Base-by-base conservation (phyloP, 192 early-diverging fungal genomes). In the Gamsiella multidivaricata region DNA sequence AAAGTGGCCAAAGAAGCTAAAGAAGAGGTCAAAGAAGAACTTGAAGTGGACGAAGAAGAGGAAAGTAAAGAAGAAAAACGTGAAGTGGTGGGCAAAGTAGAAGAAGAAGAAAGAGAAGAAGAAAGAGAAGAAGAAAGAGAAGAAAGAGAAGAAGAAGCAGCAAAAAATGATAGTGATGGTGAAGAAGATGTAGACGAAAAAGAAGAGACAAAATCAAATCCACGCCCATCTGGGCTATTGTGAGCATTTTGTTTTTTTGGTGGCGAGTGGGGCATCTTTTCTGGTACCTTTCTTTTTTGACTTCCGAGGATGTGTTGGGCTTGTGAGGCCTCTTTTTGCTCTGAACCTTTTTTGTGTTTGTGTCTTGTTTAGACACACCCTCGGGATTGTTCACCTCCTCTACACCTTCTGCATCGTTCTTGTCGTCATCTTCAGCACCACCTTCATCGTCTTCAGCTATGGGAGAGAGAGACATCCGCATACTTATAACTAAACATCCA, bases 221-320 rank as follows among this genome's bases (percentile, higher is more conserved):
- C 9, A 9, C 5, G 9, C 12, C 47, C 47, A 49, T 49, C 47
- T 12, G 47, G 47, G 47, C 9, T 49, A 9, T 9, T 22, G 47
- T 12, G 47, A 49, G 47, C 47, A 22, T 22, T 20, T 49, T 49
- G 39, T 49, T 49, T 49, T 49, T 49, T 49, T 49, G 39, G 15
- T 41, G 15, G 39, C 39, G n/a, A 41, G 39, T 15, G 39, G 7
- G 39, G 15, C 9, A 15, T 15, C 39, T 41, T 7, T 15, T 10
- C 39, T 10, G 9, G 7, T 41, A 10, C 15, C 15, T 41, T 41
- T 41, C 15, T 41, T 41, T 41, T 41, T 41, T 41, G 39, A 41
- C 39, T 41, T 41, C 39, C 39, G 15, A 41, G 39, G n/a, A n/a
- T n/a, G n/a, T n/a, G n/a, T n/a, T n/a, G n/a, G n/a, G n/a, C n/a